A percentile compares a stretch with the other conserved stretches of the same genome.
phyloP scores from a whole-genome alignment of 768 basidiomycete species.

The Suillus hirtellus region DNA sequence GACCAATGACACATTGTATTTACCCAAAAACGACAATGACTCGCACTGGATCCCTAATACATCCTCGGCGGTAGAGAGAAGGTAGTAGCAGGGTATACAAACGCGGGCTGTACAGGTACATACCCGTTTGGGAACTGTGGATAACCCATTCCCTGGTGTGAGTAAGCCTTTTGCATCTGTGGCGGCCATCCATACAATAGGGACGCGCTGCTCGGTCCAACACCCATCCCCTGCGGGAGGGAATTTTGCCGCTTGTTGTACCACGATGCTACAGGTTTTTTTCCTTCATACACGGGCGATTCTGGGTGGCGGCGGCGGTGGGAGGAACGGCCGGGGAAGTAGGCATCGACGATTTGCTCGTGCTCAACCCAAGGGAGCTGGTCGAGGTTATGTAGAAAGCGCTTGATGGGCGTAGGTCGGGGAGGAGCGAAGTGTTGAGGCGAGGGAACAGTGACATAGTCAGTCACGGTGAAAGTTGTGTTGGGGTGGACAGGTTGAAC shows the following conservation, averaged over 20 bases:
- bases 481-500: not conserved
- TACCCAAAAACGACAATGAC: not conserved
- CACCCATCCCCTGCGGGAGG: conserved; percentile 18
- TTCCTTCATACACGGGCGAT: conserved; percentile 14
- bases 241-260: conserved; percentile 19
- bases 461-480: conserved; percentile 5
- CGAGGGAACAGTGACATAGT: conserved; percentile 15
- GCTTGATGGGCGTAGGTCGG: conserved; percentile 36
- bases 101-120: conserved; percentile 17
- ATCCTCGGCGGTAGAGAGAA: conserved; percentile 16
- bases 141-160: conserved; percentile 3
- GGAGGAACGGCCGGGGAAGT: conserved; percentile 38
- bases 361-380: conserved; percentile 45
- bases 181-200: conserved; percentile 13
- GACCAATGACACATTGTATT: not conserved
- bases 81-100: conserved; percentile 19
- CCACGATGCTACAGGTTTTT: conserved; percentile 30
- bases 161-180: not conserved
- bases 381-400: conserved; percentile 38
- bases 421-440: conserved; percentile 15
- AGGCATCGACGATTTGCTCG: conserved; percentile 44
- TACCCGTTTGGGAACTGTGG: conserved; percentile 27
- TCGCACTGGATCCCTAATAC: not conserved
- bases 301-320: conserved; percentile 16
- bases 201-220: conserved; percentile 23